phyloP scores from a whole-genome alignment of 371 early-diverging fungal species.

The Actinomortierella ambigua region DNA sequence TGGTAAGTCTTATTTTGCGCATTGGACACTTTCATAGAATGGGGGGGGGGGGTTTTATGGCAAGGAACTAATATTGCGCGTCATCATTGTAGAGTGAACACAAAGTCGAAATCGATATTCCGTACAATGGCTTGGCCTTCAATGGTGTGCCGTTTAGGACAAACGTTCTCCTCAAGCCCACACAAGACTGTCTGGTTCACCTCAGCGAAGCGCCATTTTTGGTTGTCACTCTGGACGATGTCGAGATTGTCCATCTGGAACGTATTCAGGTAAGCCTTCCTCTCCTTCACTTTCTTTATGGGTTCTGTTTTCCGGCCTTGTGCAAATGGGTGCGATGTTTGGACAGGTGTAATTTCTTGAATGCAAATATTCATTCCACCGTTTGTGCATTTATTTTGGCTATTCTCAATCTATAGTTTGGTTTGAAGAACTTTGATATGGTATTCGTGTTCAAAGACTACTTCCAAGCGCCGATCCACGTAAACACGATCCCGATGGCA shows the following conservation, averaged over 20 bases:
- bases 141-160: conserved; percentile 96
- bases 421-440: conserved; percentile 99
- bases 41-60: no score
- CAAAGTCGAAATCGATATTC: conserved; percentile 92
- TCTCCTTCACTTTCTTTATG: not conserved
- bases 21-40: no score
- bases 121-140: conserved; percentile 96
- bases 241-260: conserved; percentile 98
- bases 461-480: conserved; percentile 87
- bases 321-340: no score
- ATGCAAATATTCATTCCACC: not conserved
- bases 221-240: conserved; percentile 92
- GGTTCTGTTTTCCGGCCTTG: no score
- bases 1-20: conserved; percentile 51
- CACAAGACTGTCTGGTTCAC: conserved; percentile 97
- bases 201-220: conserved; percentile 97
- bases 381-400: conserved; percentile 1
- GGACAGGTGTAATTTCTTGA: no score
- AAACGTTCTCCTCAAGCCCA: conserved; percentile 95
- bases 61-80: not conserved
- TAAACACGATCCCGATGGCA: conserved; percentile 96
- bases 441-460: conserved; percentile 99
- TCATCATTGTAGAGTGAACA: conserved; percentile 63
- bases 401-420: conserved; percentile 78
- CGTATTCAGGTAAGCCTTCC: conserved; percentile 72